Evolutionary conservation across 305 asterid species (phyloP).

Genomic region (Ilex paraguariensis): DNA sequence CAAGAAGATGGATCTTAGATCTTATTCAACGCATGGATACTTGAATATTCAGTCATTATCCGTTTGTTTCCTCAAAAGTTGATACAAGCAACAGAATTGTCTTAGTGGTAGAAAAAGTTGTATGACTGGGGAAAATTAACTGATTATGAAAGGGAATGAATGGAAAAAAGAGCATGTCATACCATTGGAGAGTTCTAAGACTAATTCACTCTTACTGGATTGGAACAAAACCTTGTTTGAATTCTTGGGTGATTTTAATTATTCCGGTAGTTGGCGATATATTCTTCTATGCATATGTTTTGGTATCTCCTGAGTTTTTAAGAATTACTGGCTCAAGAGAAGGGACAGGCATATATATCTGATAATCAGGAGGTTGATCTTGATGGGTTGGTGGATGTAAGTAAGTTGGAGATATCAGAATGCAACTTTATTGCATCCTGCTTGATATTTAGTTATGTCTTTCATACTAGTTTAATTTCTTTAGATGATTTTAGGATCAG

Average conservation of each 20-base stretch:
- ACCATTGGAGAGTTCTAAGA: too few species aligned
- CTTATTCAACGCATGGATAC: too few species aligned
- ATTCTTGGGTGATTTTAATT: too few species aligned
- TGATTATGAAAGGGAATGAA: too few species aligned
- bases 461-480: neutral
- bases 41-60: neutral
- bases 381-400: conserved; percentile 92
- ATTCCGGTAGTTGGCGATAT: neutral
- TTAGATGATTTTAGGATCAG: conserved; percentile 59
- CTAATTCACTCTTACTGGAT: too few species aligned
- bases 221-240: too few species aligned
- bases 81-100: neutral
- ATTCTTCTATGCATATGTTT: conserved; percentile 3
- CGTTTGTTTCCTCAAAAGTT: neutral
- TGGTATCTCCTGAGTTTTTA: conserved; percentile 10
- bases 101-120: neutral
- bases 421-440: conserved; percentile 11
- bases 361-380: conserved; percentile 72
- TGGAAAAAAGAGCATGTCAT: too few species aligned
- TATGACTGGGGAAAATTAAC: neutral
- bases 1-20: too few species aligned
- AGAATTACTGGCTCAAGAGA: conserved; percentile 73
- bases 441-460: neutral
- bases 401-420: conserved; percentile 26
- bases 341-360: conserved; percentile 49